Evolutionary conservation across 441 rosid species (phyloP), one percentile per base, ranked within the genome.

Genomic region (Jatropha podagrica): DNA sequence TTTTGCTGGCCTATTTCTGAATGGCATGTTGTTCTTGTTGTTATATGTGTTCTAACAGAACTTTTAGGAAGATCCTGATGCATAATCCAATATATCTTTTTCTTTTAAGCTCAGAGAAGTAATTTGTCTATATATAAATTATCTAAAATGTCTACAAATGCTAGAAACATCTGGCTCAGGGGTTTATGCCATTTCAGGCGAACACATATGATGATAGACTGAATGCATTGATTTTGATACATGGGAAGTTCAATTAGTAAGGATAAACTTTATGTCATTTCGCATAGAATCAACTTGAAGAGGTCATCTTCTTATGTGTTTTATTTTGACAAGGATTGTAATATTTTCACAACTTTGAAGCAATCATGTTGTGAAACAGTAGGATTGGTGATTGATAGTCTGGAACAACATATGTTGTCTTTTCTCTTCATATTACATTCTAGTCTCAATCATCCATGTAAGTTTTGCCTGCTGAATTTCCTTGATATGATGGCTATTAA

Each of bases 401-500:
- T 64, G 26, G 40, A 68, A 26, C 62, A 58, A 56, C 20, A 9
- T 67, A 0, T 49, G 41, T 37, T 51, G n/a, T 66, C 62, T 46
- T 54, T 40, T 59, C 73, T 17, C 42, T 76, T 54, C 42, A 26
- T 54, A 61, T 20, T 5, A 71, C 38, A 51, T 1, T 69, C 26
- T 59, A 27, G 27, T 55, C 64, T 59, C 64, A 11, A 23, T 59
- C 48, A n/a, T 44, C 37, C 3, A 32, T 59, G 40, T 13, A 40
- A 69, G n/a, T 69, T 65, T 54, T 65, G 64, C 20, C 26, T 68
- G 61, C 58, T 65, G 68, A 41, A 54, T 37, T n/a, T 61, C 52
- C 56, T 70, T 42, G 14, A 67, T 56, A 67, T 77, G 70, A 68
- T 77, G 52, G 60, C 58, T 78, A 75, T 67, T 72, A 51, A 71